A percentile compares a stretch with the other conserved stretches of the same genome.
These are phyloP conservation scores for Yamadazyma diddensiae DNA, from an alignment of 1,139 yeast species.

Conservation along the genomic window DNA sequence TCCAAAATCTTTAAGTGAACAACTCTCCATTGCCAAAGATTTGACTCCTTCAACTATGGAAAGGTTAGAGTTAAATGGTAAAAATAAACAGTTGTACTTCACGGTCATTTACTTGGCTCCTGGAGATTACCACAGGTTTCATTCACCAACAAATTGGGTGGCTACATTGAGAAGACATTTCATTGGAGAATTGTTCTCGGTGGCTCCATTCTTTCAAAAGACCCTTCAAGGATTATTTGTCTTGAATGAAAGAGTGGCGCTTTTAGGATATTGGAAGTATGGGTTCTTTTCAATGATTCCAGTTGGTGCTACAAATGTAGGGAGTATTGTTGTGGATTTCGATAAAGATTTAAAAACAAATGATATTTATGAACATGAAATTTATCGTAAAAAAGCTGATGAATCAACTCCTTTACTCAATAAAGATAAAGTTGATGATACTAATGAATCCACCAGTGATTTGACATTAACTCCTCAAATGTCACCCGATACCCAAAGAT, in stretches of 20 bases:
- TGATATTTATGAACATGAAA: constrained; percentile 57
- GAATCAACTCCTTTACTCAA: constrained; percentile 38
- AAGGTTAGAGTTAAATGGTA: constrained; percentile 20
- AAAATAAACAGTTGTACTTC: constrained; percentile 71
- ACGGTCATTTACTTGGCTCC: constrained; percentile 96
- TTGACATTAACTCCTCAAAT: constrained; percentile 7
- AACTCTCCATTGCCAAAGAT: constrained; percentile 42
- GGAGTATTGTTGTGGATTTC: constrained; percentile 87
- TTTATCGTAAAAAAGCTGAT: constrained; percentile 26
- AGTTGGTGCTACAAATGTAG: constrained; percentile 98
- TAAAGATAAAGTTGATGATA: too few relatives aligned
- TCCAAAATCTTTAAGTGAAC: constrained; percentile 32
- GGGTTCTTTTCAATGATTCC: constrained; percentile 99
- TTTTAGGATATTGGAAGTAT: constrained; percentile 93
- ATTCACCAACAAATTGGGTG: constrained; percentile 97
- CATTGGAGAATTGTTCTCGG: constrained; percentile 93
- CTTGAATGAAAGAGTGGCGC: constrained; percentile 90
- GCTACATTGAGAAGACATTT: constrained; percentile 91
- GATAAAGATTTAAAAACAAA: constrained; percentile 91
- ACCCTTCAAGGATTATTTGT: constrained; percentile 85
- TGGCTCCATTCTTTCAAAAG: constrained; percentile 93
- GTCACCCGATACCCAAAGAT: constrained; percentile 12
- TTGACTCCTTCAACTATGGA: constrained; percentile 38
- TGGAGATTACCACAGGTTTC: constrained; percentile 97
- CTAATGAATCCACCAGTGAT: constrained; percentile 3